Evolutionary conservation across 345 rosid species (phyloP).

Genomic region (Raphanus sativus): DNA sequence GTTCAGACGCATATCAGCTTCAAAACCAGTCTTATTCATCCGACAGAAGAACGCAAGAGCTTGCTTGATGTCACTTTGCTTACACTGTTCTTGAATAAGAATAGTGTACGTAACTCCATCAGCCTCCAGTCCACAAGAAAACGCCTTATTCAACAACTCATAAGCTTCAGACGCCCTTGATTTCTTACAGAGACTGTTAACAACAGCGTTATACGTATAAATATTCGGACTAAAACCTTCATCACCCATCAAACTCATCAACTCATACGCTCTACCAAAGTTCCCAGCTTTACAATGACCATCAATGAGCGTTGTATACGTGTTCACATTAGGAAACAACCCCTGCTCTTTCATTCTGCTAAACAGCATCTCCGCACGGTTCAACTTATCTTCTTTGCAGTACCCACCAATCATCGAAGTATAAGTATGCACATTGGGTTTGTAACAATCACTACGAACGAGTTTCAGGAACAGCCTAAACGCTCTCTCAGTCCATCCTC

Average conservation of each 20-base stretch:
- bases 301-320: constrained; percentile 67
- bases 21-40: constrained; percentile 63
- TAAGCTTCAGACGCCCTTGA: constrained; percentile 65
- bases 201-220: constrained; percentile 59
- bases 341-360: constrained; percentile 86
- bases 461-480: constrained; percentile 86
- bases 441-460: constrained; percentile 71
- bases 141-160: constrained; percentile 53
- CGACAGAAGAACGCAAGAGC: constrained; percentile 61
- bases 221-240: constrained; percentile 67
- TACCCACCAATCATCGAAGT: constrained; percentile 83
- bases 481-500: constrained; percentile 93
- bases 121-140: constrained; percentile 53
- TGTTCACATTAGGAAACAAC: constrained; percentile 61
- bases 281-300: constrained; percentile 77
- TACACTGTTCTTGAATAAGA: constrained; percentile 74
- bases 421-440: constrained; percentile 77
- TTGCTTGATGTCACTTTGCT: constrained; percentile 44
- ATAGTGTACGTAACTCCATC: constrained; percentile 83
- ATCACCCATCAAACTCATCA: constrained; percentile 66
- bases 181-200: constrained; percentile 63
- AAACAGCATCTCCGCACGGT: constrained; percentile 82
- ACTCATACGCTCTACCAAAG: constrained; percentile 65
- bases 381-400: constrained; percentile 78
- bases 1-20: constrained; percentile 64